Evolutionary conservation across 257 asterid species (phyloP), one percentile per base, ranked within the genome.

Genomic region (Salvia rosmarinus): DNA sequence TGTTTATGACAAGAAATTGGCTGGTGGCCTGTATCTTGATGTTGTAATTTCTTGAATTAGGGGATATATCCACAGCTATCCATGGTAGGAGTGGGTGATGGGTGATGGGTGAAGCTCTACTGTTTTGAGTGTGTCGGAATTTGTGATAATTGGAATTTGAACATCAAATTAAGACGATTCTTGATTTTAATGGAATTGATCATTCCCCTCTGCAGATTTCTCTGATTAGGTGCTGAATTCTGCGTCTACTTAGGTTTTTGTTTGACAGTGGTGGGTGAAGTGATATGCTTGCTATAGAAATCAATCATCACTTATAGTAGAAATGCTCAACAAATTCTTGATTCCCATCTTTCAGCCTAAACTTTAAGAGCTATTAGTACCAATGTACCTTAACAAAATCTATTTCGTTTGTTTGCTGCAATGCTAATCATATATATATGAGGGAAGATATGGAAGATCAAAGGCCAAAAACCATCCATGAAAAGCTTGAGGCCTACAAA

Each of bases 391-490:
- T 39, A 69, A 6, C 62, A 20, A 52, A 14, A 35, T 55, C 34
- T 8, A 14, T 39, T 28, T 62, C 16, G 10, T 63, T n/a, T 64
- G 21, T 39, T 66, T 77, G 9, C 19, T 34, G 49, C 37, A 4
- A 32, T 67, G 37, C 20, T 51, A n/a, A 34, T 54, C 19, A 58
- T 39, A 77, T 68, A 55, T 39, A 78, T 68, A 21, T 32, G 82
- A 81, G 57, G 69, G 83, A 77, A 54, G 84, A 74, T 64, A 86
- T 86, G 80, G 89, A 87, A 60, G 87, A 68, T 64, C 65, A 59
- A 14, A 28, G 63, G 37, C 76, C 84, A 11, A 84, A 79, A 70
- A 68, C 90, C 12, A 6, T 78, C 5, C 39, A 50, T 11, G 76
- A 82, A 67, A 84, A 79, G 47, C 16, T 86, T 2, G 67, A 72